Evolutionary conservation across 2,329 filamentous ascomycete genomes (phyloP), one percentile per base, ranked within the genome.

Genomic region (Neobulgaria alba): DNA sequence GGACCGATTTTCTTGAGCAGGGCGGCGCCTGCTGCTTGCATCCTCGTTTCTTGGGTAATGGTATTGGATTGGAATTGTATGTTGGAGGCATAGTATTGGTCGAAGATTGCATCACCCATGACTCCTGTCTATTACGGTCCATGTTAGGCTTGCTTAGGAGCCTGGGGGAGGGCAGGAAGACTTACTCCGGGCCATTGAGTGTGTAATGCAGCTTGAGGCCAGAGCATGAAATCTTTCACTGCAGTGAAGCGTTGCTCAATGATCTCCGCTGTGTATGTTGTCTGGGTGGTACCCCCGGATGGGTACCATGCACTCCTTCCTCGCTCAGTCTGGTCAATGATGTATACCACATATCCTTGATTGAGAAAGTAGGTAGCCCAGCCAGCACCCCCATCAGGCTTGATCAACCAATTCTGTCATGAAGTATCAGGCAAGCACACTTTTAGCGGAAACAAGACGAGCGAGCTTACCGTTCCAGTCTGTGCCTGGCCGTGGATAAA

Each of bases 341-440:
- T 55, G 48, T 69, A 72, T 34, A 69, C 58, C 18, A 57, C 58
- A 45, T 69, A 71, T n/a, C 69, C 69, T 20, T 63, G 52, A 5
- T 58, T 51, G 12, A 71, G 53, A 44, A 69, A 71, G 44, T 62
- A 66, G 0, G 66, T 64, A 2, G 67, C 66, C 68, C 67, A 72
- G 31, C 68, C 69, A 41, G 56, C 44, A 4, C 63, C 57, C 23
- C 62, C 63, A 47, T 72, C 67, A 3, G 69, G 69, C 23, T 66
- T 72, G 43, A 67, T 69, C 20, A 68, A 53, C 60, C 61, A 68
- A 36, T 65, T 65, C 58, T 63, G n/a, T n/a, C n/a, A n/a, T n/a
- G n/a, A n/a, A n/a, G n/a, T n/a, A n/a, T 33, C 20, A 34, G n/a
- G n/a, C 3, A 18, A 8, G 10, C 17, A 37, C n/a, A 18, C 14